These are phyloP conservation scores for Thyridium curvatum DNA, from an alignment of 2,329 filamentous ascomycete species.

Conservation along the genomic window DNA sequence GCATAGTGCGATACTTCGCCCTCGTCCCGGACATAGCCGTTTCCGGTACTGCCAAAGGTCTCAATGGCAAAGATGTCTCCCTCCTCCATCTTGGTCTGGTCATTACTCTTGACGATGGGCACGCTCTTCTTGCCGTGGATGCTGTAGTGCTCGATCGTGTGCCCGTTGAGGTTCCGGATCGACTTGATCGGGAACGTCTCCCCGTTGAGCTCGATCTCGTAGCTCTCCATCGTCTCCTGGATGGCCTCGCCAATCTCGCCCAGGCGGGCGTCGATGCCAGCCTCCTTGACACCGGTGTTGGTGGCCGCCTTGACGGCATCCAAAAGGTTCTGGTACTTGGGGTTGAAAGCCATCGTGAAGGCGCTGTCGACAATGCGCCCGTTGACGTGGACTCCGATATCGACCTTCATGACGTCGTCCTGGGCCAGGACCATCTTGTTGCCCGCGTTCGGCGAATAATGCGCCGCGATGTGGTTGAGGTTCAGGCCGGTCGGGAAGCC, in stretches of 20 bases:
- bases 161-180: constrained; percentile 82
- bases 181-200: constrained; percentile 74
- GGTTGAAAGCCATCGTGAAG: constrained; percentile 73
- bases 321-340: constrained; percentile 68
- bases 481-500: constrained; percentile 79
- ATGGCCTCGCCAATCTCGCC: constrained; percentile 78
- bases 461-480: constrained; percentile 76
- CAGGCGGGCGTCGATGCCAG: constrained; percentile 86
- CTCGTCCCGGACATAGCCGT: constrained; percentile 81
- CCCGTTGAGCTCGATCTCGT: constrained; percentile 79
- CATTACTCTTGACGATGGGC: constrained; percentile 82
- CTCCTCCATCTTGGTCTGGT: constrained; percentile 96
- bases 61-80: constrained; percentile 93
- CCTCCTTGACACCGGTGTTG: constrained; percentile 82
- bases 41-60: constrained; percentile 91
- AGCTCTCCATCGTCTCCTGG: constrained; percentile 90
- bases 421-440: constrained; percentile 70
- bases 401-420: constrained; percentile 75
- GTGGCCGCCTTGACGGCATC: constrained; percentile 69
- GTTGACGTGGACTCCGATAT: constrained; percentile 76
- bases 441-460: constrained; percentile 78
- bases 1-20: constrained; percentile 90
- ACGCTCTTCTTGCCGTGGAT: constrained; percentile 93
- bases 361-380: constrained; percentile 77
- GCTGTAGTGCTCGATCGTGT: constrained; percentile 82